Evolutionary conservation across 2,329 filamentous ascomycete species (phyloP), one percentile per base, ranked within the genome.

Genomic region (Spiromastix sp.): DNA sequence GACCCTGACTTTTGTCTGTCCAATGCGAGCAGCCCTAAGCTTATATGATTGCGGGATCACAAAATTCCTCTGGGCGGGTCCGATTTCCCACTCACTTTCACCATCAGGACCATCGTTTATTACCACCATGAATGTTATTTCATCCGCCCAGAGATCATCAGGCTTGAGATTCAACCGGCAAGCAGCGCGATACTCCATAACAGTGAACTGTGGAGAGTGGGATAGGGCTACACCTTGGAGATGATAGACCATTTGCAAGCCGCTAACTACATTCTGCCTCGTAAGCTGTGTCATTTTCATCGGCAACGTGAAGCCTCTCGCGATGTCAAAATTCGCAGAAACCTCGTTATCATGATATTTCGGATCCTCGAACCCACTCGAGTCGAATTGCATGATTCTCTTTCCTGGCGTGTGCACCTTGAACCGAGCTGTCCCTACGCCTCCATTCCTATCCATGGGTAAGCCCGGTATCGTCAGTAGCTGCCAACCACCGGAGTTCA

Each of bases 51-150:
- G n/a, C n/a, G n/a, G n/a, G n/a, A n/a, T n/a, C n/a, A n/a, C n/a
- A 26, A 27, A 34, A 7, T 34, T 26, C 17, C 24, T 27, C 16
- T 20, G 13, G 3, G 9, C 15, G 17, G n/a, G 15, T 12, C 17
- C 26, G 18, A 36, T 30, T 24, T 9, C 21, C 18, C 18, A 36
- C 20, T 30, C 27, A 12, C 29, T 30, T 16, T 36, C n/a, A 2
- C 34, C 34, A 8, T 10, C 19, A 19, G 34, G 34, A 6, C 34
- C 34, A 18, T 36, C 34, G 9, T 19, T 20, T 12, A 36, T 36
- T 15, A 36, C 19, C 16, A 36, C 27, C 3, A 18, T 11, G 30
- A 36, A 30, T 5, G 18, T 15, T 9, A 25, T 20, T 11, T 29
- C 34, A 15, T 30, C 17, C n/a, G n/a, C 6, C 10, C 17, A 30